Evolutionary conservation across 805 yeast genomes (phyloP).

Genomic region (Spathaspora passalidarum): DNA sequence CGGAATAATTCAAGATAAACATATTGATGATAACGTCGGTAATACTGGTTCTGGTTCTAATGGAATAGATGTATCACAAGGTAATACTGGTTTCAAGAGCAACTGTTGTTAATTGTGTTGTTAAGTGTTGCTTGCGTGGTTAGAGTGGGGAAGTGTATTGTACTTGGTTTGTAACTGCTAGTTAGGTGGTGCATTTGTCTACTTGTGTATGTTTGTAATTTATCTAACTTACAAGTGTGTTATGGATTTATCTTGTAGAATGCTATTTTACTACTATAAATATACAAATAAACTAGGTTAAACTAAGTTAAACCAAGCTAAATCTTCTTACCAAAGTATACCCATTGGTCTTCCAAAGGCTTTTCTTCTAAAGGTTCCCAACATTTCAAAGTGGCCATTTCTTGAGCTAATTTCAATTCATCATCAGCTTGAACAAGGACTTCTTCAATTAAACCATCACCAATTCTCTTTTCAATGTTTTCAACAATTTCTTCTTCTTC

Average conservation of each 20-base stretch:
- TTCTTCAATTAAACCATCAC: constrained; percentile 84
- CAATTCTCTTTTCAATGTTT: constrained; percentile 69
- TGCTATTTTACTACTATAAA: not conserved
- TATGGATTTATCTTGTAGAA: not conserved
- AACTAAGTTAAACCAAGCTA: constrained; percentile 20
- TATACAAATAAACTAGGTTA: too few species aligned
- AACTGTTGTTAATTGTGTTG: constrained; percentile 34
- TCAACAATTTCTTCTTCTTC: constrained; percentile 58
- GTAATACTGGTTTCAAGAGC: constrained; percentile 23
- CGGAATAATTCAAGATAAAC: constrained; percentile 77
- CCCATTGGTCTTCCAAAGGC: constrained; percentile 83
- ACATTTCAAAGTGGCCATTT: constrained; percentile 62
- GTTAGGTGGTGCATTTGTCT: too few species aligned
- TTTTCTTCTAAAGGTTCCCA: constrained; percentile 84
- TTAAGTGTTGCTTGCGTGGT: too few species aligned
- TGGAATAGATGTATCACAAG: constrained; percentile 40
- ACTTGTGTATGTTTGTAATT: too few species aligned
- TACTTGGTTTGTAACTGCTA: too few species aligned
- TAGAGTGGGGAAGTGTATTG: too few species aligned
- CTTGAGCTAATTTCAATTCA: constrained; percentile 64
- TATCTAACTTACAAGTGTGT: too few species aligned
- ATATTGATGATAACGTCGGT: constrained; percentile 40
- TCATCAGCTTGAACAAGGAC: constrained; percentile 78
- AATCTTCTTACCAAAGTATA: constrained; percentile 66
- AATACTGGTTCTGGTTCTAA: constrained; percentile 21